phyloP scores from a whole-genome alignment of 2,329 filamentous ascomycete genomes.

The Xylariaceae sp. region DNA sequence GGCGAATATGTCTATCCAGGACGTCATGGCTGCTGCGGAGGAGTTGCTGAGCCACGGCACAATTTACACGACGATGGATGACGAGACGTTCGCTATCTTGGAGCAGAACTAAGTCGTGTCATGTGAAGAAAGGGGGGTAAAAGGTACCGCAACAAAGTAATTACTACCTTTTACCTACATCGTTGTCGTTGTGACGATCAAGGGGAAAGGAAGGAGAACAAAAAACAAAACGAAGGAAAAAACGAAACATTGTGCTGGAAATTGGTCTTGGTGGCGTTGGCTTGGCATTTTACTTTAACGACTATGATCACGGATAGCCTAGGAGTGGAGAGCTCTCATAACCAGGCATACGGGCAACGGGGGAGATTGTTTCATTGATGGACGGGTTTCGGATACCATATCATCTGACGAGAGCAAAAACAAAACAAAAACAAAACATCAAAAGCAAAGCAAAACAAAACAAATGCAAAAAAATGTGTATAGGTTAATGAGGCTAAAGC shows the following conservation, averaged over 20 bases:
- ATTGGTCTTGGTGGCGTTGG: conserved; percentile 6
- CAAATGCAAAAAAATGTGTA: not conserved
- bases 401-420: not conserved
- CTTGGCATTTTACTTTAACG: conserved; percentile 5
- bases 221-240: no score
- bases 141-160: not conserved
- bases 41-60: conserved; percentile 69
- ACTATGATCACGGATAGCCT: conserved; percentile 6
- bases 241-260: conserved; percentile 1
- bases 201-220: conserved; percentile 10
- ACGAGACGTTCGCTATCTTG: conserved; percentile 84
- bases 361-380: not conserved
- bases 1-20: conserved; percentile 59
- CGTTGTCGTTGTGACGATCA: not conserved
- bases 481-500: conserved; percentile 11
- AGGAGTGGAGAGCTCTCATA: not conserved
- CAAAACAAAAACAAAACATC: conserved; percentile 3
- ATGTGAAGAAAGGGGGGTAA: not conserved
- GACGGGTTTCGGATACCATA: not conserved
- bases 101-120: conserved; percentile 43
- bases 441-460: not conserved
- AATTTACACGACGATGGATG: conserved; percentile 89
- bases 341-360: not conserved
- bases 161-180: not conserved
- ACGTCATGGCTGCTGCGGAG: conserved; percentile 73